These are phyloP conservation scores for Begonia masoniana DNA, from an alignment of 306 rosid species.

Conservation along the genomic window DNA sequence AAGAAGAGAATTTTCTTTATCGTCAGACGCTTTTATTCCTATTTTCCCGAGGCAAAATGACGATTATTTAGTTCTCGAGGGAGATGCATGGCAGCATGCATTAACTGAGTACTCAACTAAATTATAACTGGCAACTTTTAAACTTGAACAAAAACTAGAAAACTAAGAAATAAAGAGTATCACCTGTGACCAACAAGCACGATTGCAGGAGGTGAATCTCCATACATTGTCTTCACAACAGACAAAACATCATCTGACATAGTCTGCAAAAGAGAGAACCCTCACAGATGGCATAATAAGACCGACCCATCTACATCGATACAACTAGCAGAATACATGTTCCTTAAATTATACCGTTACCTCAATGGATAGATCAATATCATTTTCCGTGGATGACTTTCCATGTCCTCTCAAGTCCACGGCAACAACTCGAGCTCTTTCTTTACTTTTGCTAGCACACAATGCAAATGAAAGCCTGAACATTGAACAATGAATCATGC, in stretches of 20 bases:
- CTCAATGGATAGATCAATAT: conserved; percentile 72
- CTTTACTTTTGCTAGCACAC: conserved; percentile 58
- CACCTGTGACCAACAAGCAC: conserved; percentile 93
- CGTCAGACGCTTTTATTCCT: no score
- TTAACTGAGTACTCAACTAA: no score
- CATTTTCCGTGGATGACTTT: conserved; percentile 63
- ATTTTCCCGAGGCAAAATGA: no score
- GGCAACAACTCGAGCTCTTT: conserved; percentile 73
- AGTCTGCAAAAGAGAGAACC: conserved; percentile 31
- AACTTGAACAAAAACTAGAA: neutral
- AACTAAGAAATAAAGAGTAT: conserved; percentile 5
- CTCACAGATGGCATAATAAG: neutral
- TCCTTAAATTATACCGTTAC: conserved; percentile 19
- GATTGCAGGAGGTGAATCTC: conserved; percentile 76
- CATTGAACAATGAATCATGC: neutral
- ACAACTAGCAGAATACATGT: conserved; percentile 3
- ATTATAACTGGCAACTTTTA: no score
- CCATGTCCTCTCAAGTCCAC: conserved; percentile 99
- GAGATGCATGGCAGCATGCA: no score
- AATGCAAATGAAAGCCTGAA: conserved; percentile 85
- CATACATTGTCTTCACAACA: conserved; percentile 26
- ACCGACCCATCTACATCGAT: neutral
- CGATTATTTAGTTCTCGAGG: no score
- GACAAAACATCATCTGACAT: no score
- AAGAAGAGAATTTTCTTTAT: no score